phyloP scores from a whole-genome alignment of 352 stramenopile species.

The Phytophthora cryptogea region DNA sequence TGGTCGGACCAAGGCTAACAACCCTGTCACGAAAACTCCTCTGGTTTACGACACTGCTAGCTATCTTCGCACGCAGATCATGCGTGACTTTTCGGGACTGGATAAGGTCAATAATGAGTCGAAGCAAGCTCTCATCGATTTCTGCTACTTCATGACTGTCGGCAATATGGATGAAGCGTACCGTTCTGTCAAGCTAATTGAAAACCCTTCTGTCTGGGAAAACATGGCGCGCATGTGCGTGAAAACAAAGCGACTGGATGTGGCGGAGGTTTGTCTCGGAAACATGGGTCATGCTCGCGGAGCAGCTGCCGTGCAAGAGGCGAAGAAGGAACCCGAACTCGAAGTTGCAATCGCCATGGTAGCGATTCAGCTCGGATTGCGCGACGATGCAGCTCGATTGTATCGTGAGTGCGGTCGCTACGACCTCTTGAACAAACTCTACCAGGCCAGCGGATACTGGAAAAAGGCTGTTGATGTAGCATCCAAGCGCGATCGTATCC shows the following conservation, averaged over 20 bases:
- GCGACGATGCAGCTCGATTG: conserved; percentile 90
- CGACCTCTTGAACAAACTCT: conserved; percentile 93
- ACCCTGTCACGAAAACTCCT: conserved; percentile 21
- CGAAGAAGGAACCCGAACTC: conserved; percentile 65
- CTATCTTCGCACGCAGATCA: conserved; percentile 81
- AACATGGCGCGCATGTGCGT: conserved; percentile 98
- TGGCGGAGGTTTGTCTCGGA: conserved; percentile 93
- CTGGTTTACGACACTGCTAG: conserved; percentile 42
- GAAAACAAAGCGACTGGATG: conserved; percentile 94
- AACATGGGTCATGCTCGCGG: conserved; percentile 95
- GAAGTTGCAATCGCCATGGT: conserved; percentile 91
- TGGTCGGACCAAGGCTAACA: conserved; percentile 37
- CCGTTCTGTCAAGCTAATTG: conserved; percentile 91
- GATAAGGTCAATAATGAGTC: conserved; percentile 90
- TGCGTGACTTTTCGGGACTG: conserved; percentile 94
- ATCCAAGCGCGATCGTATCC: conserved; percentile 89
- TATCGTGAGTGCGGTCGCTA: conserved; percentile 92
- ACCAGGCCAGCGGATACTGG: conserved; percentile 92
- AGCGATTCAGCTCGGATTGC: conserved; percentile 92
- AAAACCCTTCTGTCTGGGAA: conserved; percentile 93
- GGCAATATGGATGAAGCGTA: conserved; percentile 97
- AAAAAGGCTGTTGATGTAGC: conserved; percentile 90
- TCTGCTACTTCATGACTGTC: conserved; percentile 95
- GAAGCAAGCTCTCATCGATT: conserved; percentile 91
- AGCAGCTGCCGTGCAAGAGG: conserved; percentile 85